Percentiles rank a stretch among this genome's conserved stretches.
Conservation (phyloP, 2,329 filamentous ascomycete species). For the Cercospora brassicicola region DNA sequence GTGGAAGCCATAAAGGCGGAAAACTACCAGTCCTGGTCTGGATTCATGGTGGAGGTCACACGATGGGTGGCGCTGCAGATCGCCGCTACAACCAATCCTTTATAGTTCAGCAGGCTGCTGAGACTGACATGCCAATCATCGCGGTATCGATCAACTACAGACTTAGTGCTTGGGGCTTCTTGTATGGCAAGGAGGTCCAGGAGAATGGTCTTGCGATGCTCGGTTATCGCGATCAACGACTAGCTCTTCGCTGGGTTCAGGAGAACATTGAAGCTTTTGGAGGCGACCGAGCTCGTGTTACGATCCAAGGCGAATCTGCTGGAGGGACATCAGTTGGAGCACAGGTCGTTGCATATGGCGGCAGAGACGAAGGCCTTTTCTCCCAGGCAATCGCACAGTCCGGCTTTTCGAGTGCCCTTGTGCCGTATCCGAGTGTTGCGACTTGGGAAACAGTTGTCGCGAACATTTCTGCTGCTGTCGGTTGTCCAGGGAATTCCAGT, state of each 20-base stretch:
- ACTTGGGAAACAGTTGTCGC: constrained; percentile 32
- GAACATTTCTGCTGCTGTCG: constrained; percentile 30
- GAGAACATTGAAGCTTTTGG: constrained; percentile 36
- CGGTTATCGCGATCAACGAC: constrained; percentile 37
- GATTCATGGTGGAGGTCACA: constrained; percentile 30
- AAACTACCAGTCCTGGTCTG: constrained; percentile 29
- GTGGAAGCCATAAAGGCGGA: constrained; percentile 8
- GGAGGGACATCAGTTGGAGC: constrained; percentile 50
- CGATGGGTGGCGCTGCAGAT: constrained; percentile 30
- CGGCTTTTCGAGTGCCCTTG: constrained; percentile 42
- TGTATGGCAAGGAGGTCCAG: constrained; percentile 56
- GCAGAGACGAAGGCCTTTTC: constrained; percentile 57
- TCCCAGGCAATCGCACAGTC: constrained; percentile 54
- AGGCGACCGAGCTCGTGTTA: constrained; percentile 31
- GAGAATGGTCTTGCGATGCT: constrained; percentile 54
- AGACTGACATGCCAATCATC: constrained; percentile 47
- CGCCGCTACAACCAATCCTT: constrained; percentile 34
- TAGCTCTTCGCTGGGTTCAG: constrained; percentile 48
- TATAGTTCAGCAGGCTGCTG: constrained; percentile 32
- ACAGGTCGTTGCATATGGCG: constrained; percentile 57
- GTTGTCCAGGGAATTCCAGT: constrained; percentile 30
- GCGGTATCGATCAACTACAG: constrained; percentile 64
- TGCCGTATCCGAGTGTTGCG: constrained; percentile 22
- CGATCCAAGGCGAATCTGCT: constrained; percentile 31
- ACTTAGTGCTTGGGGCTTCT: constrained; percentile 67